A percentile compares a stretch with the other conserved stretches of the same genome.
Evolutionary conservation across 2,329 filamentous ascomycete genomes (phyloP).

Genomic region (Calonectria leucothoes): DNA sequence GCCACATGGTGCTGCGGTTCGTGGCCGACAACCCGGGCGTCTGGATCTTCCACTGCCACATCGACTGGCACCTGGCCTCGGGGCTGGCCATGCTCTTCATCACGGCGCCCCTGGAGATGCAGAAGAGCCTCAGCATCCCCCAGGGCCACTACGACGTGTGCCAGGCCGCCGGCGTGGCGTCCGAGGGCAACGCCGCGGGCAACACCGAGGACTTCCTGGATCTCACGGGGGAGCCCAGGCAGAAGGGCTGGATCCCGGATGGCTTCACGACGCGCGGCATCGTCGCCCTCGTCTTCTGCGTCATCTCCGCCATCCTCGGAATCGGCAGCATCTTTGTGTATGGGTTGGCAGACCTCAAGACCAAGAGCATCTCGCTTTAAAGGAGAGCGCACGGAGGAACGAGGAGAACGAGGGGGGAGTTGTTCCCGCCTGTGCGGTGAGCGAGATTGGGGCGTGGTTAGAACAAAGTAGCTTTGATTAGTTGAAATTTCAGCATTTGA

Average conservation of each 20-base stretch:
- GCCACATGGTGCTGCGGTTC: constrained; percentile 76
- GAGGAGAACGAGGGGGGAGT: not conserved
- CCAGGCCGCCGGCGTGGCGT: constrained; percentile 60
- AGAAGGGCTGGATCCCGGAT: constrained; percentile 66
- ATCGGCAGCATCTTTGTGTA: constrained; percentile 29
- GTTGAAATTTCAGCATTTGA: not conserved
- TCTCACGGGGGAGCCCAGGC: constrained; percentile 68
- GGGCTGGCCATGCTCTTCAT: constrained; percentile 74
- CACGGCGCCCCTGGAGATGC: constrained; percentile 72
- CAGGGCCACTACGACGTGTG: constrained; percentile 69
- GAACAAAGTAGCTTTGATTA: not conserved
- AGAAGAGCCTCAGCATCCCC: constrained; percentile 71
- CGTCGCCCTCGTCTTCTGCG: constrained; percentile 81
- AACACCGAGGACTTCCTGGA: constrained; percentile 75
- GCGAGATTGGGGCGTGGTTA: not conserved
- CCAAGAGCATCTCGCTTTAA: not conserved
- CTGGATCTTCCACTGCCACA: constrained; percentile 84
- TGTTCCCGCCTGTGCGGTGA: not conserved
- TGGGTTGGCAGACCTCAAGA: constrained; percentile 17
- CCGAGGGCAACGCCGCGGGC: constrained; percentile 78
- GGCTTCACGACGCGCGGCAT: constrained; percentile 78
- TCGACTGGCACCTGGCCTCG: constrained; percentile 79
- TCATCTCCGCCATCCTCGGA: constrained; percentile 75
- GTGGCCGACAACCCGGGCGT: constrained; percentile 74
- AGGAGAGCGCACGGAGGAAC: not conserved